A percentile compares a stretch with the other conserved stretches of the same genome.
These are phyloP conservation scores for Drechslerella dactyloides DNA, from an alignment of 2,329 filamentous ascomycete species.

Conservation along the genomic window DNA sequence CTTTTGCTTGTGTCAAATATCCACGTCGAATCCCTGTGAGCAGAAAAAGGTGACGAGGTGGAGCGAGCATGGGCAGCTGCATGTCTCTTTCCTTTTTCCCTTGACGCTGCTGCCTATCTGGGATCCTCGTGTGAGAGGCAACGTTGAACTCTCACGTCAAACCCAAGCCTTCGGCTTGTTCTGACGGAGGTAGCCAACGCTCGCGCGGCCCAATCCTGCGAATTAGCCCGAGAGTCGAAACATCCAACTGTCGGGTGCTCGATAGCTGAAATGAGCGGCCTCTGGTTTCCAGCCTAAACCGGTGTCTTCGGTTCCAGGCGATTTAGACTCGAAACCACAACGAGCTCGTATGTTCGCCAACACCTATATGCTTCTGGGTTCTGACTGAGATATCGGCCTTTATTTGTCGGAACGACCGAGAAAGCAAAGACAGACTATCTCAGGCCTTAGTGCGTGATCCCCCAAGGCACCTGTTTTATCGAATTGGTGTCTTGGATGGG, in stretches of 20 bases:
- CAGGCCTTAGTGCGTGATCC: not conserved
- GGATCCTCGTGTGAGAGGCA: conserved; percentile 46
- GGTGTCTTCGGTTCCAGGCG: not conserved
- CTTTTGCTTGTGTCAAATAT: conserved; percentile 19
- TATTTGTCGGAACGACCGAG: not conserved
- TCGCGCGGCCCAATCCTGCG: conserved; percentile 8
- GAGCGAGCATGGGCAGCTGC: conserved; percentile 32
- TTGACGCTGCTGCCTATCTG: conserved; percentile 48
- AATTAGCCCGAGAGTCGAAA: conserved; percentile 26
- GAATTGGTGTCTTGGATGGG: not conserved
- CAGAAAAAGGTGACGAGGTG: conserved; percentile 32
- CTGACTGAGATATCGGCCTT: not conserved
- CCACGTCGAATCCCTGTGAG: conserved; percentile 32
- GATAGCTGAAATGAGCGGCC: conserved; percentile 29
- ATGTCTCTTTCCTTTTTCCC: conserved; percentile 42
- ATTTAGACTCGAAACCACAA: not conserved
- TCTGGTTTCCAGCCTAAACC: conserved; percentile 5
- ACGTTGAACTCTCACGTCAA: conserved; percentile 35
- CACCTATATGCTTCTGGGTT: not conserved
- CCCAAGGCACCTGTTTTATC: not conserved
- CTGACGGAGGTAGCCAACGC: conserved; percentile 20
- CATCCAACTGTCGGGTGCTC: not conserved
- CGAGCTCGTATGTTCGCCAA: not conserved
- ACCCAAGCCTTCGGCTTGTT: conserved; percentile 27
- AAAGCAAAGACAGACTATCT: not conserved